phyloP scores from a whole-genome alignment of 2,329 filamentous ascomycete species.

The Colletotrichum phormii region DNA sequence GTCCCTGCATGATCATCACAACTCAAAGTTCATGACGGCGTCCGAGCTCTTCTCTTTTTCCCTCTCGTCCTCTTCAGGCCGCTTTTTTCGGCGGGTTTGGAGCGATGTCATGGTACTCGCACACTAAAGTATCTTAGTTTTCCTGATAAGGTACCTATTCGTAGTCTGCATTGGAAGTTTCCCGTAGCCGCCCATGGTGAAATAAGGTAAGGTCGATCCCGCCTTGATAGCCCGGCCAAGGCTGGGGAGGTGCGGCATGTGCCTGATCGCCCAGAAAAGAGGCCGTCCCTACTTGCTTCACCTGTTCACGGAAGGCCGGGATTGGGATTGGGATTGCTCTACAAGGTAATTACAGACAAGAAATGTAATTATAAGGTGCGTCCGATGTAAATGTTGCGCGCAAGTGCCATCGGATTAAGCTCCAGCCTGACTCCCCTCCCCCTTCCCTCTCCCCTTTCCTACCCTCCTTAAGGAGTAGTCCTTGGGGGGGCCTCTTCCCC shows the following conservation, averaged over 20 bases:
- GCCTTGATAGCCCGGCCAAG: neutral
- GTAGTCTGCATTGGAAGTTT: neutral
- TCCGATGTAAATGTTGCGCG: neutral
- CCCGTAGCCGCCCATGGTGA: neutral
- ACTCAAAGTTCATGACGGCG: neutral
- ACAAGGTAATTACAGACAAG: neutral
- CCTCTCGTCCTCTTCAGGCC: neutral
- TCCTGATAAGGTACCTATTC: too few relatives aligned
- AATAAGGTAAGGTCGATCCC: neutral
- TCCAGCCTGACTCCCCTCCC: conserved; percentile 1
- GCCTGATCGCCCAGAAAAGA: neutral
- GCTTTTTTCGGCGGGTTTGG: neutral
- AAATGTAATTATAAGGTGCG: neutral
- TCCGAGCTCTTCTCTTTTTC: neutral
- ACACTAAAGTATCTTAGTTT: too few relatives aligned
- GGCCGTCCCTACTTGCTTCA: neutral
- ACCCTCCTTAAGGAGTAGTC: too few relatives aligned
- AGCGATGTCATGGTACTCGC: neutral
- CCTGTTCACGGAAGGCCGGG: too few relatives aligned
- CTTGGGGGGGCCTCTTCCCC: neutral
- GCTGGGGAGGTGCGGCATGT: neutral
- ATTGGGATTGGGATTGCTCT: neutral
- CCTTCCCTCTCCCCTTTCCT: neutral
- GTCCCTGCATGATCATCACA: neutral
- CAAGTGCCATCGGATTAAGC: conserved; percentile 14